A percentile compares a stretch with the other conserved stretches of the same genome.
Conservation (phyloP, 208 protist species). For the Trypanosoma caninum region DNA sequence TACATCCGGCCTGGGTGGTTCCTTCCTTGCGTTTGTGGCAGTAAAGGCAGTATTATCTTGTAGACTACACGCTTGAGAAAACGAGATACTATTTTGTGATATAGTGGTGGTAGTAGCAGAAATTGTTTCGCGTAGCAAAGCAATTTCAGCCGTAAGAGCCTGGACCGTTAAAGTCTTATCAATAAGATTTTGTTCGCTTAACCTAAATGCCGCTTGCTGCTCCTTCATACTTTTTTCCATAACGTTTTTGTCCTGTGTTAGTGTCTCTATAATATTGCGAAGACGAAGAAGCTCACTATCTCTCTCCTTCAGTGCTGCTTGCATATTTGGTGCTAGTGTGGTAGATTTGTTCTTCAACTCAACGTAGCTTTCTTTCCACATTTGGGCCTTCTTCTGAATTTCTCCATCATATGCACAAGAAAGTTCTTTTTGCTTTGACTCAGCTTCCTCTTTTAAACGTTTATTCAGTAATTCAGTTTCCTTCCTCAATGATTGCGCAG, state of each 20-base stretch:
- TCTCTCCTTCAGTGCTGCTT: constrained; percentile 38
- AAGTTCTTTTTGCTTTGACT: constrained; percentile 41
- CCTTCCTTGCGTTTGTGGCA: background rate
- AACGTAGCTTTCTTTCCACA: constrained; percentile 52
- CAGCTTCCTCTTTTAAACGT: constrained; percentile 43
- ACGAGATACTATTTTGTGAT: background rate
- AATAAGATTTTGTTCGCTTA: constrained; percentile 5
- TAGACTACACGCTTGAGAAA: background rate
- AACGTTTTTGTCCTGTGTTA: constrained; percentile 37
- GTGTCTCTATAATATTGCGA: constrained; percentile 23
- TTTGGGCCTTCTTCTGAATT: constrained; percentile 27
- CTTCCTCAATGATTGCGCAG: constrained; percentile 30
- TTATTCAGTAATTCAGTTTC: constrained; percentile 33
- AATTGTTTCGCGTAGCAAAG: constrained; percentile 35
- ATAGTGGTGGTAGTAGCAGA: constrained; percentile 1
- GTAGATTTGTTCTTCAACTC: constrained; percentile 47
- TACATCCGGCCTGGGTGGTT: no score
- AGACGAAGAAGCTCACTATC: constrained; percentile 49
- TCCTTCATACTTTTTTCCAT: constrained; percentile 43
- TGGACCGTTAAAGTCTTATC: constrained; percentile 27
- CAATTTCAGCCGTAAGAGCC: constrained; percentile 40
- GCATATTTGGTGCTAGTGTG: constrained; percentile 22
- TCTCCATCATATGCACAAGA: constrained; percentile 48
- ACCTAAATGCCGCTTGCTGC: constrained; percentile 24
- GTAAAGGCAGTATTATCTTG: background rate